Conservation (phyloP, 352 stramenopile genomes). For the Phytophthora idaei region DNA sequence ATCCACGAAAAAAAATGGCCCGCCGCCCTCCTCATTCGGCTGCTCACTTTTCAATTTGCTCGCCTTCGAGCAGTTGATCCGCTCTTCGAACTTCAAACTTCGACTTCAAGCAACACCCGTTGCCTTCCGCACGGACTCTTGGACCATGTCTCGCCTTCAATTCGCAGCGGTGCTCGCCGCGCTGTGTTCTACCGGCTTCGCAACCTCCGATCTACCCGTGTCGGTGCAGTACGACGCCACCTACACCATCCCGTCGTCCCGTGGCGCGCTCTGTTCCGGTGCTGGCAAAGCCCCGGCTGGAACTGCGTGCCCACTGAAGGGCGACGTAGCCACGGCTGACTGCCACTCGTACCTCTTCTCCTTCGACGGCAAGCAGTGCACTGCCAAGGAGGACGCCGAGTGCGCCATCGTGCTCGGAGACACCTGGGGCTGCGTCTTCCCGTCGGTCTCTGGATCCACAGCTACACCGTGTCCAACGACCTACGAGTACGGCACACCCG, state of each 20-base stretch:
- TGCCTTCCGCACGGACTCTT: slow-evolving; percentile 7
- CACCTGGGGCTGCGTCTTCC: slow-evolving; percentile 48
- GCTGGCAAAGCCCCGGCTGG: slow-evolving; percentile 38
- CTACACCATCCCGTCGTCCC: slow-evolving; percentile 47
- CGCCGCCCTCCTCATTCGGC: background rate
- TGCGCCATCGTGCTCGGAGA: slow-evolving; percentile 43
- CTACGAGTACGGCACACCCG: slow-evolving; percentile 18
- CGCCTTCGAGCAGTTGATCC: slow-evolving; percentile 20
- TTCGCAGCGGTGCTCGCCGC: slow-evolving; percentile 15
- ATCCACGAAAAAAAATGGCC: background rate
- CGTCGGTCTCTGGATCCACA: slow-evolving; percentile 18
- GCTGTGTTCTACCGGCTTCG: background rate
- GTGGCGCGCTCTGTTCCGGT: slow-evolving; percentile 52
- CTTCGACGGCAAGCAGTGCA: slow-evolving; percentile 46
- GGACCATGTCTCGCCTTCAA: slow-evolving; percentile 5
- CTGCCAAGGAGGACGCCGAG: slow-evolving; percentile 42
- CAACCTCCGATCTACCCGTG: slow-evolving; percentile 30
- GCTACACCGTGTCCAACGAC: slow-evolving; percentile 26
- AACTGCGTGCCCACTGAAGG: slow-evolving; percentile 17
- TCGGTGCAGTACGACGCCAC: slow-evolving; percentile 67
- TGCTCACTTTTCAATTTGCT: slow-evolving; percentile 32
- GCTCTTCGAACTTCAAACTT: slow-evolving; percentile 4
- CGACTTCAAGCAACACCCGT: slow-evolving; percentile 4
- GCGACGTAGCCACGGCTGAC: slow-evolving; percentile 38
- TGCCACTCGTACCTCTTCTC: slow-evolving; percentile 53